phyloP scores from a whole-genome alignment of 2,329 filamentous ascomycete genomes.

The Fusarium cyanostomum region DNA sequence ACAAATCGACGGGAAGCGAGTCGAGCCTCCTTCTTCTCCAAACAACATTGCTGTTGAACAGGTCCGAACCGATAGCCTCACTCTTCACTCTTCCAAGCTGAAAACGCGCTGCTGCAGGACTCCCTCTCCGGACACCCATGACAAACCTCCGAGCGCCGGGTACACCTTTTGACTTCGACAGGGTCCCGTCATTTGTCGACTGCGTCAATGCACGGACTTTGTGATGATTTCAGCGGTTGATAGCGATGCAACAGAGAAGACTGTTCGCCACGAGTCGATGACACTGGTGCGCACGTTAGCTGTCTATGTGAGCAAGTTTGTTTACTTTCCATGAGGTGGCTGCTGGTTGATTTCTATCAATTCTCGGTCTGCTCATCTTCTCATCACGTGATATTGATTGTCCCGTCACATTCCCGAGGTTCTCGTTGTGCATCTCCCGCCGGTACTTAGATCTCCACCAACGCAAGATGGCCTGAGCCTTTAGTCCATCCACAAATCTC shows the following conservation, averaged over 20 bases:
- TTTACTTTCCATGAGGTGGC: not conserved
- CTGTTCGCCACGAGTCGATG: not conserved
- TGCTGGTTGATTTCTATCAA: no score
- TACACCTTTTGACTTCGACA: slow-evolving; percentile 34
- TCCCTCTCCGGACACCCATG: slow-evolving; percentile 13
- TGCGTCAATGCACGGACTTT: slow-evolving; percentile 33
- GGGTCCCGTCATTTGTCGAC: slow-evolving; percentile 25
- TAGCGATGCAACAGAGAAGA: not conserved
- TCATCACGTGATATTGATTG: slow-evolving; percentile 23
- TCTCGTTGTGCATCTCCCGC: slow-evolving; percentile 39
- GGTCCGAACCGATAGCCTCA: not conserved
- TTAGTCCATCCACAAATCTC: slow-evolving; percentile 19
- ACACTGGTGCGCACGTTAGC: not conserved
- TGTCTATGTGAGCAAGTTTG: not conserved
- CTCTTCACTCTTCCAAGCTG: not conserved
- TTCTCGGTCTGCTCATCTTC: not conserved
- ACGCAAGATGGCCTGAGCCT: slow-evolving; percentile 23
- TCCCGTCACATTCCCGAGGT: slow-evolving; percentile 41
- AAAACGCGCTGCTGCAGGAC: slow-evolving; percentile 21
- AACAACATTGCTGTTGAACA: not conserved
- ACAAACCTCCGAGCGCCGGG: slow-evolving; percentile 36
- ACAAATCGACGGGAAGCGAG: slow-evolving; percentile 5
- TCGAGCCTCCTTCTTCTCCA: not conserved
- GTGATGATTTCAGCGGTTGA: slow-evolving; percentile 26
- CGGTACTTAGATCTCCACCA: slow-evolving; percentile 38